A percentile compares a stretch with the other conserved stretches of the same genome.
These are phyloP conservation scores for Eucalyptus urophylla DNA, from an alignment of 345 rosid species.

Conservation along the genomic window DNA sequence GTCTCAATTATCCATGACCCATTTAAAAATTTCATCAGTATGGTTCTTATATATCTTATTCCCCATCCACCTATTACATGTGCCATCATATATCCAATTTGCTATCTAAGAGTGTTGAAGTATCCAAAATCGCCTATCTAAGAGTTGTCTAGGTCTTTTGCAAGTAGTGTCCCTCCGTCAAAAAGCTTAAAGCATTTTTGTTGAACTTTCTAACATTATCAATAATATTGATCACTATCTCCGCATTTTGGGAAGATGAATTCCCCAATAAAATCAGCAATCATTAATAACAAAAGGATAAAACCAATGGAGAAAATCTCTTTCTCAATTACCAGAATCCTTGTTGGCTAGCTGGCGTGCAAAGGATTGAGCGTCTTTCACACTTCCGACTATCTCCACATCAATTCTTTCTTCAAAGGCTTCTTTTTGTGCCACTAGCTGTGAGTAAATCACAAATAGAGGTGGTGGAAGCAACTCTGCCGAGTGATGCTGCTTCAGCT, in stretches of 20 bases:
- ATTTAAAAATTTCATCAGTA: background rate
- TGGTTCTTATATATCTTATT: background rate
- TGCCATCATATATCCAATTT: background rate
- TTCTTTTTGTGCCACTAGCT: slow-evolving; percentile 72
- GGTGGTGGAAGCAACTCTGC: slow-evolving; percentile 96
- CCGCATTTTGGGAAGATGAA: background rate
- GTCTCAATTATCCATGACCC: background rate
- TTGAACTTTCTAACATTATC: background rate
- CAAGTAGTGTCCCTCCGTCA: background rate
- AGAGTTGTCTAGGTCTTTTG: background rate
- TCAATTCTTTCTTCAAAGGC: slow-evolving; percentile 76
- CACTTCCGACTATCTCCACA: slow-evolving; percentile 63
- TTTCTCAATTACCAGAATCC: slow-evolving; percentile 34
- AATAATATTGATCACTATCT: background rate
- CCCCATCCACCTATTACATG: background rate
- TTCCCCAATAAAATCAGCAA: background rate
- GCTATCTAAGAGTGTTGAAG: background rate
- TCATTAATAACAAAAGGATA: background rate
- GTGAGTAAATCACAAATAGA: slow-evolving; percentile 72
- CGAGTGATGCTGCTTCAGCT: slow-evolving; percentile 61
- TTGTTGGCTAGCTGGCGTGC: slow-evolving; percentile 65
- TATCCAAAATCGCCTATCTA: background rate
- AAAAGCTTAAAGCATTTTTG: background rate
- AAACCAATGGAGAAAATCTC: background rate
- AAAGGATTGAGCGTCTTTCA: slow-evolving; percentile 67